These are phyloP conservation scores for Globisporangium recalcitrans DNA, from an alignment of 352 stramenopile genomes.

Conservation along the genomic window DNA sequence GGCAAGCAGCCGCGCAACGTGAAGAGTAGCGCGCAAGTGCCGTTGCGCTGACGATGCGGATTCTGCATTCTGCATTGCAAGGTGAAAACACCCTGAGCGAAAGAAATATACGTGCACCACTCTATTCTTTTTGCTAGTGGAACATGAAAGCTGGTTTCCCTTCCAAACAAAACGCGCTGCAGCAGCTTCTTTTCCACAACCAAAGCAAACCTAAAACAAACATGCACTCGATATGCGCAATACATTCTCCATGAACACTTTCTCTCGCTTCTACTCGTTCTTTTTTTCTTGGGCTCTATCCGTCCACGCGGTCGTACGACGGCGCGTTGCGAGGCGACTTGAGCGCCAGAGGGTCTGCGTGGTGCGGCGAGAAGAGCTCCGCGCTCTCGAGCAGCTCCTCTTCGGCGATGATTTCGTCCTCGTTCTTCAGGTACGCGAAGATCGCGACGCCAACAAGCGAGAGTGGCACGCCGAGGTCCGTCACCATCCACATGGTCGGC, in stretches of 20 bases:
- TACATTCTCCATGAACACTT: not conserved
- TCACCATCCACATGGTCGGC: conserved; percentile 60
- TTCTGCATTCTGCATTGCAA: not conserved
- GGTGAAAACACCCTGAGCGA: not conserved
- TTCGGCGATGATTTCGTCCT: conserved; percentile 23
- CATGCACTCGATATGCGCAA: not conserved
- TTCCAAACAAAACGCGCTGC: not conserved
- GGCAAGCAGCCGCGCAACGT: not conserved
- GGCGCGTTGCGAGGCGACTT: conserved; percentile 21
- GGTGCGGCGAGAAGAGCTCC: conserved; percentile 64
- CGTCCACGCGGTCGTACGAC: conserved; percentile 26
- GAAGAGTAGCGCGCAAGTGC: conserved; percentile 7
- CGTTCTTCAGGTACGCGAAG: conserved; percentile 62
- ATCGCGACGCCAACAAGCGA: conserved; percentile 42
- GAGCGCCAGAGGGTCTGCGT: conserved; percentile 35
- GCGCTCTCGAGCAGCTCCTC: conserved; percentile 42
- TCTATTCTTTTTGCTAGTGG: too few relatives aligned
- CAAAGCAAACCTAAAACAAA: conserved; percentile 1
- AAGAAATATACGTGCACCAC: not conserved
- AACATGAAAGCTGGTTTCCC: too few relatives aligned
- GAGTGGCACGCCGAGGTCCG: conserved; percentile 61
- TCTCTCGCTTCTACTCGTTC: not conserved
- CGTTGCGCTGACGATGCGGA: conserved; percentile 1
- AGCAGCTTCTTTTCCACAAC: not conserved
- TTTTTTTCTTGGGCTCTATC: conserved; percentile 7